Evolutionary conservation across 495 filamentous ascomycete genomes (phyloP), one percentile per base, ranked within the genome.

Genomic region (Hyaloscypha finlandica): DNA sequence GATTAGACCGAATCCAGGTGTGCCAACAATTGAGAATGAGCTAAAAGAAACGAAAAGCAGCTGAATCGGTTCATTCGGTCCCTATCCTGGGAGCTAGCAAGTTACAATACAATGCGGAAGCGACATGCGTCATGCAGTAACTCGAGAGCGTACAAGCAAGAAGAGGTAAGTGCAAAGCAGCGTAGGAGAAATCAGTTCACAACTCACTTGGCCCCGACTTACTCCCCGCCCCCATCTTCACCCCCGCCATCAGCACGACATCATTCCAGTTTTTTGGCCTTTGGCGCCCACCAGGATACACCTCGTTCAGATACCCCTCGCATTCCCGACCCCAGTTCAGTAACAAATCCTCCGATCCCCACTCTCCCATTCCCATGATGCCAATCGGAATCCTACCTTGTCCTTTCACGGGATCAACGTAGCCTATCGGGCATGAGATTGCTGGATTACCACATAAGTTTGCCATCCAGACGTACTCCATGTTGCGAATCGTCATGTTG

Each of bases 351-450:
- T 97, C 94, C 14, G 75, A 80, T 0, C 93, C 93, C 94, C 94
- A 97, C 77, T 96, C 91, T 0, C 84, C 88, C 87, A 94, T 91
- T 3, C 88, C 94, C 91, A 94, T 94, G 63, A 97, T 64, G n/a
- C 92, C 92, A 30, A 97, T 81, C 0, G 94, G 93, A 37, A 85
- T 39, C 58, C 81, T 68, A 57, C 85, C 81, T 25, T 73, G 57
- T 16, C 68, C 75, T 22, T 77, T 75, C 32, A 63, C 66, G 37
- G 71, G 68, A 5, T 68, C 69, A 11, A 78, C 84, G 78, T 92
- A 95, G 0, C 92, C 94, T 2, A 89, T 90, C 0, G 94, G 94
- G 54, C 88, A 84, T 54, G 72, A 88, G n/a, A 97, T 87, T 9
- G 90, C 85, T 0, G 94, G 94, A 68, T 88, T 89, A 0, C 94